Evolutionary conservation across 1,284 basidiomycete genomes (phyloP), one percentile per base, ranked within the genome.

Genomic region (Ustilago hordei): DNA sequence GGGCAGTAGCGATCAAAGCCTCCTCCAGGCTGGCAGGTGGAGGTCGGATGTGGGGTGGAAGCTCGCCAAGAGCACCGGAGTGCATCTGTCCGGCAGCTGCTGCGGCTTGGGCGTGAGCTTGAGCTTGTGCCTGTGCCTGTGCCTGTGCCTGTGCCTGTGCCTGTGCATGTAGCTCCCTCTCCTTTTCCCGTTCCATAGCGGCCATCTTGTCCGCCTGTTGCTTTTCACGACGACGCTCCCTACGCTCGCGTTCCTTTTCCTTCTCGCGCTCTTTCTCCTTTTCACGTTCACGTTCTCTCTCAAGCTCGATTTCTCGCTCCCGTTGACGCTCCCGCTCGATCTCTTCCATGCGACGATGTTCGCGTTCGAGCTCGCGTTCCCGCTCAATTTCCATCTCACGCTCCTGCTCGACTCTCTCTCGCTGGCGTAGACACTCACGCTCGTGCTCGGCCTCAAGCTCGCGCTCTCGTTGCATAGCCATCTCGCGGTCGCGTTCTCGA

Each of bases 181-280:
- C 68, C 60, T 63, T 74, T 45, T 71, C 72, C 15, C 69, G 69
- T 48, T 77, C 75, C 34, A 72, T 45, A 0, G 69, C 75, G 8
- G 69, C 69, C 60, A 59, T 41, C 66, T 77, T 77, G 8, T 77
- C 75, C 8, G 75, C 75, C 28, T 77, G 75, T 43, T 76, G 74
- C 60, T 72, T 72, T 60, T 77, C 75, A 8, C 66, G 50, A 28
- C 75, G 66, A 32, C 75, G 69, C 19, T 77, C 75, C 15, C 65
- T 47, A 9, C 65, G 66, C 19, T 77, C 75, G 17, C 69, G 69
- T 36, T 72, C 69, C 59, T 65, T 71, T 19, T 72, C 74, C 65
- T 71, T 69, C 19, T 76, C 70, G 9, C 65, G 63, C 35, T 68
- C 64, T 36, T 61, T 68, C 38, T 73, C 75, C 38, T 55, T 60